These are phyloP conservation scores for Neofusicoccum sp. DNA, from an alignment of 2,329 filamentous ascomycete genomes.

Conservation along the genomic window DNA sequence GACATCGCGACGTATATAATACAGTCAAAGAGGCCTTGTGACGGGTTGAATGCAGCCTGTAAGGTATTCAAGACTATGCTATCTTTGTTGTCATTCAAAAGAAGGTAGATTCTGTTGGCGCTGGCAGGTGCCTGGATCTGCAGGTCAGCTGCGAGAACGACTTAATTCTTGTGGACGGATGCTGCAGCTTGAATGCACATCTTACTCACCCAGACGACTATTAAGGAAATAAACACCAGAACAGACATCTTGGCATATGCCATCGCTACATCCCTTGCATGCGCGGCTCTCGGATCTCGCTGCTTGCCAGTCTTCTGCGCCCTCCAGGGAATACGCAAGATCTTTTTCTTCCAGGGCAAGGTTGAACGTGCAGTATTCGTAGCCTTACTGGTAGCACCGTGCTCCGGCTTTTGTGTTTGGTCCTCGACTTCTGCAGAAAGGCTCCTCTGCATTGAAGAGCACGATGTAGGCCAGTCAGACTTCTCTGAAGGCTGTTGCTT, in stretches of 20 bases:
- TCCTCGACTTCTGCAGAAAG: too few relatives aligned
- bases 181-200: too few relatives aligned
- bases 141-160: neutral
- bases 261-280: slow-evolving; percentile 53
- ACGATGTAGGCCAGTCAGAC: too few relatives aligned
- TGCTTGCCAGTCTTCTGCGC: neutral
- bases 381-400: neutral
- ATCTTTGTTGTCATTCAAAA: slow-evolving; percentile 53
- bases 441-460: too few relatives aligned
- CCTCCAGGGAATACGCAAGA: neutral
- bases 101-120: slow-evolving; percentile 72
- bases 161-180: too few relatives aligned
- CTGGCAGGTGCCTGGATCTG: slow-evolving; percentile 61
- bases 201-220: slow-evolving; percentile 63
- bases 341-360: neutral
- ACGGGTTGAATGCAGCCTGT: slow-evolving; percentile 70
- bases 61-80: slow-evolving; percentile 63
- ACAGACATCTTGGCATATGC: slow-evolving; percentile 68
- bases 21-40: slow-evolving; percentile 85
- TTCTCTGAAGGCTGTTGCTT: too few relatives aligned
- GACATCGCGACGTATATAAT: slow-evolving; percentile 73
- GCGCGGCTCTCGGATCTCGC: neutral
- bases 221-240: slow-evolving; percentile 68
- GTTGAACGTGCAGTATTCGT: neutral
- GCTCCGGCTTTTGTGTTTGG: neutral